Evolutionary conservation across 768 basidiomycete genomes (phyloP), one percentile per base, ranked within the genome.

Genomic region (Aureoboletus auriporus): DNA sequence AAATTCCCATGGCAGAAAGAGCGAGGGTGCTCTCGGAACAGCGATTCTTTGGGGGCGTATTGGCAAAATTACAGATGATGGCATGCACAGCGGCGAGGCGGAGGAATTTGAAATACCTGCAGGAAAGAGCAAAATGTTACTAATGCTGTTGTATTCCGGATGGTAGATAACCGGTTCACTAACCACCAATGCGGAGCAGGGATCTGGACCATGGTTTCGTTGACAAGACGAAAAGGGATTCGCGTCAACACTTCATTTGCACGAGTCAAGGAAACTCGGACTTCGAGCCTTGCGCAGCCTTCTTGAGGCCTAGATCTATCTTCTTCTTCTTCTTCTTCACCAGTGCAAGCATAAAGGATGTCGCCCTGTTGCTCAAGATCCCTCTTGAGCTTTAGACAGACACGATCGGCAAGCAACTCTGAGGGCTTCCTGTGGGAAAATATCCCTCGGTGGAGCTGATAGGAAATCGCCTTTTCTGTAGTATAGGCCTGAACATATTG

Each of bases 91-190:
- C 34, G 11, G 30, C 27, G 2, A 53, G 46, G 1, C n/a, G 27
- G 3, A 47, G 23, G 16, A 17, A 53, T 16, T 54, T 54, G 39
- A 53, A 54, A 6, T 53, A 44, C 46, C 51, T 53, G 27, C 14
- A 20, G n/a, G 12, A 10, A 16, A 13, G 3, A 5, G 12, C n/a
- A n/a, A n/a, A n/a, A n/a, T n/a, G n/a, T n/a, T n/a, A n/a, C n/a
- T n/a, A n/a, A n/a, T n/a, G n/a, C n/a, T n/a, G n/a, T n/a, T n/a
- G n/a, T n/a, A n/a, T n/a, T n/a, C n/a, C n/a, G n/a, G n/a, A n/a
- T n/a, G n/a, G n/a, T n/a, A 17, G 35, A 35, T 3, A 4, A 52
- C 8, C 2, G 31, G 31, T 4, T 31, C 13, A 31, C 26, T 20
- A 1, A 49, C 48, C 48, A 50, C 52, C 52, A 53, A 12, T 27